phyloP scores from a whole-genome alignment of 176 grass and related monocot genomes.

The Triticum dicoccoides region DNA sequence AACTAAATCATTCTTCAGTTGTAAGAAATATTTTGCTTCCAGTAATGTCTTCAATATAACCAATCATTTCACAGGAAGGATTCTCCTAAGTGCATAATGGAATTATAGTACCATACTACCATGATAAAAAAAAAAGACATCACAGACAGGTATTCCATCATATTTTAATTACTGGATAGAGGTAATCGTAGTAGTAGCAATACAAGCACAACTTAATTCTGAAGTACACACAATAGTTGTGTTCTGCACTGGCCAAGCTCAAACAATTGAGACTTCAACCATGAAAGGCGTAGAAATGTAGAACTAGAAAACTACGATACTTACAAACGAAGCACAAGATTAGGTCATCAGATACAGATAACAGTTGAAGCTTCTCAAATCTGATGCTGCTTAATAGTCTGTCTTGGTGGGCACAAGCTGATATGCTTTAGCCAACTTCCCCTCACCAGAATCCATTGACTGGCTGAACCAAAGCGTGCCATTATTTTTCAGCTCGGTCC shows the following conservation, averaged over 20 bases:
- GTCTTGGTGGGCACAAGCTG: conserved; percentile 55
- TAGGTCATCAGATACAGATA: conserved; percentile 26
- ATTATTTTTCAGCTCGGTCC: conserved; percentile 49
- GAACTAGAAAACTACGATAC: conserved; percentile 35
- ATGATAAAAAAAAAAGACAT: not conserved
- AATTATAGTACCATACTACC: not conserved
- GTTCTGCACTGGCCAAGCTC: conserved; percentile 28
- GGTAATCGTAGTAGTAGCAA: not conserved
- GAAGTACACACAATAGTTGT: conserved; percentile 1
- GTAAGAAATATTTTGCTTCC: not conserved
- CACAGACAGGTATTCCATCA: conserved; percentile 9
- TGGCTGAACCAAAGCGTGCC: conserved; percentile 34
- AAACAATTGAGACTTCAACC: conserved; percentile 26
- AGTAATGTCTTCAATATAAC: not conserved
- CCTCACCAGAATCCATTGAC: conserved; percentile 41
- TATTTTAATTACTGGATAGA: conserved; percentile 20
- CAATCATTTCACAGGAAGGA: not conserved
- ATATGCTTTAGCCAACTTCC: conserved; percentile 48
- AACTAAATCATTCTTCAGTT: not conserved
- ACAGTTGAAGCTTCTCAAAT: conserved; percentile 14
- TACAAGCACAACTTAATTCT: conserved; percentile 12
- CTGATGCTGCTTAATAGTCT: conserved; percentile 36
- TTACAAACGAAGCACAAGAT: conserved; percentile 33
- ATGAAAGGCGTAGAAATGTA: not conserved
- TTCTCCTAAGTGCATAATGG: not conserved